Conservation (phyloP, 2,329 filamentous ascomycete genomes). For the Myriangium duriaei region DNA sequence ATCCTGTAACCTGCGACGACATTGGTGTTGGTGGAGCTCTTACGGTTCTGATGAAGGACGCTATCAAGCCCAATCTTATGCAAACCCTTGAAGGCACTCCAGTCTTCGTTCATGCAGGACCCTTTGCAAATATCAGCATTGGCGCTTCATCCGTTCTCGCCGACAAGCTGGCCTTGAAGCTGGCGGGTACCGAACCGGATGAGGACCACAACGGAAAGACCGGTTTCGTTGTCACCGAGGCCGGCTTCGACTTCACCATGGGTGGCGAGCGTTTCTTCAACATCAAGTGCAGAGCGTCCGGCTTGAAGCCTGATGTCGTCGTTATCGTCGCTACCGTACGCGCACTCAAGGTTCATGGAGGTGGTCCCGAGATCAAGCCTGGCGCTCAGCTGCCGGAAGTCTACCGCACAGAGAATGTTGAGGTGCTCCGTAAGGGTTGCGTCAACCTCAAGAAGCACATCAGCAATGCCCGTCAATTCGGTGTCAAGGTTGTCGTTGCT, state of each 20-base stretch:
- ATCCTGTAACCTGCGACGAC: conserved; percentile 92
- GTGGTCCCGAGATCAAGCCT: conserved; percentile 83
- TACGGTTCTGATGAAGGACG: conserved; percentile 91
- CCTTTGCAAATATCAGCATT: conserved; percentile 97
- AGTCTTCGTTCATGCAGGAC: conserved; percentile 92
- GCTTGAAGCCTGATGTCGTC: conserved; percentile 82
- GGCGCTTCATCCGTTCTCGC: conserved; percentile 91
- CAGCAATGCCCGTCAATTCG: conserved; percentile 74
- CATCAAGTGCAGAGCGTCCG: conserved; percentile 95
- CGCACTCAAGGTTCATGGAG: conserved; percentile 92
- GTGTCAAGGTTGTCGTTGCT: conserved; percentile 86
- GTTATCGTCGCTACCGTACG: conserved; percentile 93
- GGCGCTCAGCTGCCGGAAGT: conserved; percentile 75
- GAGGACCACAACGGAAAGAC: conserved; percentile 73
- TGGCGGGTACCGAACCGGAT: conserved; percentile 84
- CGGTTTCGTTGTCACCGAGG: conserved; percentile 91
- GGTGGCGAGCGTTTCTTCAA: conserved; percentile 99
- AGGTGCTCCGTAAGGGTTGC: conserved; percentile 78
- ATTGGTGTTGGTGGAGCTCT: conserved; percentile 85
- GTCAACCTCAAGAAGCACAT: conserved; percentile 96
- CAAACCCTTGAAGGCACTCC: conserved; percentile 94
- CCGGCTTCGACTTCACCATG: conserved; percentile 99
- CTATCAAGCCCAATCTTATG: conserved; percentile 98
- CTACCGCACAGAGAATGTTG: conserved; percentile 87
- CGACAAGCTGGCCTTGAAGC: conserved; percentile 89